phyloP scores from a whole-genome alignment of 2,329 filamentous ascomycete species.

The Purpureocillium lavendulum region DNA sequence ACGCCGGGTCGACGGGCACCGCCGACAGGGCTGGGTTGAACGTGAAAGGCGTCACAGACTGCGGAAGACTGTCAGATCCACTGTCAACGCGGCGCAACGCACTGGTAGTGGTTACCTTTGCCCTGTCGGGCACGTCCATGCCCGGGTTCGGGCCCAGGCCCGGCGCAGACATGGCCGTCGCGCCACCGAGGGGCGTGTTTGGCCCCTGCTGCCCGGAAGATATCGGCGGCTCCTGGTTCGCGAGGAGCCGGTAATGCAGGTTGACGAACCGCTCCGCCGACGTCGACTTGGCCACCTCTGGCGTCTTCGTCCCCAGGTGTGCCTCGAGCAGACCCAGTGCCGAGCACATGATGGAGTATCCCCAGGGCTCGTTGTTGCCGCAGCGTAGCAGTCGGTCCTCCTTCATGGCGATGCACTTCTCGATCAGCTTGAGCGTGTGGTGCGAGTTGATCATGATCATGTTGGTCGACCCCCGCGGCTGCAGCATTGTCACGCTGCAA shows the following conservation, averaged over 20 bases:
- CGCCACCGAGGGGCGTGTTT: constrained; percentile 13
- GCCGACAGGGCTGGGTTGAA: constrained; percentile 26
- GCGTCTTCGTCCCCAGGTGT: constrained; percentile 48
- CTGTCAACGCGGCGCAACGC: not conserved
- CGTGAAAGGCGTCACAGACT: constrained; percentile 34
- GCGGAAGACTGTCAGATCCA: constrained; percentile 18
- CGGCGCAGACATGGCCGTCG: constrained; percentile 9
- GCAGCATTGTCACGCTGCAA: constrained; percentile 52
- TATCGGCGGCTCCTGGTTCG: constrained; percentile 40
- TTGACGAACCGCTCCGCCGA: constrained; percentile 52
- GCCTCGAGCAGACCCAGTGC: constrained; percentile 50
- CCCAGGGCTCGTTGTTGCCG: constrained; percentile 57
- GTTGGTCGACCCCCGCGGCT: constrained; percentile 49
- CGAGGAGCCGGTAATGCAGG: constrained; percentile 48
- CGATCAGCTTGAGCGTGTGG: constrained; percentile 52
- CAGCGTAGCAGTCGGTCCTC: constrained; percentile 53
- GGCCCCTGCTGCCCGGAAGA: constrained; percentile 20
- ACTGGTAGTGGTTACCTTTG: constrained; percentile 23
- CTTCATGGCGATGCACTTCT: constrained; percentile 52
- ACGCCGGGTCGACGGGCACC: constrained; percentile 23
- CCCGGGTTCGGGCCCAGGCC: constrained; percentile 18
- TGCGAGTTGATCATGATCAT: constrained; percentile 55
- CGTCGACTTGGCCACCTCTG: constrained; percentile 48
- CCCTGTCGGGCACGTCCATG: constrained; percentile 25
- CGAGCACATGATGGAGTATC: constrained; percentile 55